Conservation (phyloP, 495 filamentous ascomycete genomes). For the Aspergillus nidulans region DNA sequence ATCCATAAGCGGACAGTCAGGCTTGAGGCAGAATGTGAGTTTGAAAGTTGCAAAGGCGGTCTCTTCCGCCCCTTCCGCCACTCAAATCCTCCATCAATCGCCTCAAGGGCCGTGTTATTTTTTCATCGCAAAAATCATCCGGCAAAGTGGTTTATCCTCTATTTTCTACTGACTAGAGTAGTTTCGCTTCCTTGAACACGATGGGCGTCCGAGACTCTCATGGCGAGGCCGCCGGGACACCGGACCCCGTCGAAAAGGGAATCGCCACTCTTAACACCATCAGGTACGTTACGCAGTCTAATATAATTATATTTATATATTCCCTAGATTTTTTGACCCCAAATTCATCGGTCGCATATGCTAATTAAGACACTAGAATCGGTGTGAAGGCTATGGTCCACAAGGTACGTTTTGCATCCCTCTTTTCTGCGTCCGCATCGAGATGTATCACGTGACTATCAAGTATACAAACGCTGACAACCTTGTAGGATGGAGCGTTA, state of each 20-base stretch:
- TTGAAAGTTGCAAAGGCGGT: constrained; percentile 22
- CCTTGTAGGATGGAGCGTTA: constrained; percentile 67
- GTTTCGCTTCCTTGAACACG: constrained; percentile 12
- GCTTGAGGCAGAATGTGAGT: constrained; percentile 6
- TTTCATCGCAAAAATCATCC: constrained; percentile 25
- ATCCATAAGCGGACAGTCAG: constrained; percentile 16
- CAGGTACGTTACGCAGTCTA: constrained; percentile 45
- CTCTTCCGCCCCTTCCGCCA: constrained; percentile 18
- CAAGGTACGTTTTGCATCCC: constrained; percentile 48
- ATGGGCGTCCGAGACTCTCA: constrained; percentile 48
- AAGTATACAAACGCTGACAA: constrained; percentile 12
- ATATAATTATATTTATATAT: constrained; percentile 4
- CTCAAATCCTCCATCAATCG: constrained; percentile 17
- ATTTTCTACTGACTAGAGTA: background rate
- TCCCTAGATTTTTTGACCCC: constrained; percentile 1
- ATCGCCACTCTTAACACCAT: constrained; percentile 75
- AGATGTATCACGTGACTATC: constrained; percentile 37
- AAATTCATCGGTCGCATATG: constrained; percentile 43
- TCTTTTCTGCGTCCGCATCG: constrained; percentile 13
- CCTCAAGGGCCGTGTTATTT: constrained; percentile 18
- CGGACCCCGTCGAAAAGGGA: constrained; percentile 67
- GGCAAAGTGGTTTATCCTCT: constrained; percentile 25
- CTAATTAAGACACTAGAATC: constrained; percentile 51
- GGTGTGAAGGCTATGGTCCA: constrained; percentile 70
- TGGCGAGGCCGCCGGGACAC: constrained; percentile 50